phyloP scores from a whole-genome alignment of 2,329 filamentous ascomycete genomes.

The Colletotrichum orbiculare region DNA sequence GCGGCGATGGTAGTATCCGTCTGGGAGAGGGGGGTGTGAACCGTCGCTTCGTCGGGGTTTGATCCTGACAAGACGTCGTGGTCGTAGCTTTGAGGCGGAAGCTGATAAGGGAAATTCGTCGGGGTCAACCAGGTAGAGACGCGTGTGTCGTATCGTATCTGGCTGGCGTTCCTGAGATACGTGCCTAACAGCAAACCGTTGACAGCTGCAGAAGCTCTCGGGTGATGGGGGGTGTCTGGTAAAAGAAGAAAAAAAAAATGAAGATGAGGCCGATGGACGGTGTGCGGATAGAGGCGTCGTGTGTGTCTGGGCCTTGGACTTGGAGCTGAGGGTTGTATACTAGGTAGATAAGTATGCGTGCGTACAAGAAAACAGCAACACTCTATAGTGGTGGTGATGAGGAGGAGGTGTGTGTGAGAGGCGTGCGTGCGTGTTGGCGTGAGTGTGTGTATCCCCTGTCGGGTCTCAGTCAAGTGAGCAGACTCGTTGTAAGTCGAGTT shows the following conservation, averaged over 20 bases:
- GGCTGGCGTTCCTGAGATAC: constrained; percentile 31
- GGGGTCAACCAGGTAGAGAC: constrained; percentile 7
- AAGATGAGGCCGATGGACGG: constrained; percentile 17
- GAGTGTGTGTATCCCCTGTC: constrained; percentile 8
- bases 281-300: constrained; percentile 24
- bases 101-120: constrained; percentile 32
- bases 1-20: constrained; percentile 22
- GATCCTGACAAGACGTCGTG: constrained; percentile 3
- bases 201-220: constrained; percentile 33
- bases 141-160: constrained; percentile 24
- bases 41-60: constrained; percentile 2
- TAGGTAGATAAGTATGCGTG: constrained; percentile 23
- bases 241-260: not conserved
- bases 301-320: not conserved
- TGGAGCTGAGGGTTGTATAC: constrained; percentile 3
- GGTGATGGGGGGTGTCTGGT: constrained; percentile 25
- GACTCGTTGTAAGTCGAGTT: constrained; percentile 30
- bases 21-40: constrained; percentile 1
- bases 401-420: constrained; percentile 2
- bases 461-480: constrained; percentile 32
- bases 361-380: constrained; percentile 6
- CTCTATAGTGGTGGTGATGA: not conserved
- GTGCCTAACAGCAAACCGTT: constrained; percentile 25
- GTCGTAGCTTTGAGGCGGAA: too few relatives aligned
- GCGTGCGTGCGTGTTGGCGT: constrained; percentile 6